Conservation (phyloP, 2,329 filamentous ascomycete species). For the Fusarium miscanthi region DNA sequence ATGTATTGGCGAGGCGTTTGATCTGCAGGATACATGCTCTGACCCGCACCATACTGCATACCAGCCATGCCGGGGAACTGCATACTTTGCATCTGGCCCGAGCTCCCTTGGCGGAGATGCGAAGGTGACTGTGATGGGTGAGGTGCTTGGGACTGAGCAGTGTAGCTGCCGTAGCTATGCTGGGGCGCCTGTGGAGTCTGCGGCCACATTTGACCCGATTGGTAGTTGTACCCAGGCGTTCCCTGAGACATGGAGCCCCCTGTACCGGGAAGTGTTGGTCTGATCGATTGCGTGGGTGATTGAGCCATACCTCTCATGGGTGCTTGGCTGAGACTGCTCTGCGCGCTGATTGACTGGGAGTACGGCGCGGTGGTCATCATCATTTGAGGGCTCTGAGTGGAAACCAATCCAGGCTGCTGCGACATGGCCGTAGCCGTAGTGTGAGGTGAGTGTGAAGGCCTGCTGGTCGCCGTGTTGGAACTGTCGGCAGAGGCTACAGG, state of each 20-base stretch:
- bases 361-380: constrained; percentile 76
- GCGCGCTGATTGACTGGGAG: constrained; percentile 76
- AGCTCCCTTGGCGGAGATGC: constrained; percentile 68
- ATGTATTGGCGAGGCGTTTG: constrained; percentile 75
- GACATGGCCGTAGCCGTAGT: constrained; percentile 64
- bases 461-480: constrained; percentile 59
- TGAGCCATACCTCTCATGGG: constrained; percentile 75
- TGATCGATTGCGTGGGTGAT: constrained; percentile 67
- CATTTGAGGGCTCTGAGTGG: constrained; percentile 72
- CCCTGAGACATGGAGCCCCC: constrained; percentile 63
- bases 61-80: constrained; percentile 73
- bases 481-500: constrained; percentile 57
- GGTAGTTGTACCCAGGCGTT: constrained; percentile 71
- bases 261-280: constrained; percentile 70
- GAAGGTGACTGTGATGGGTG: constrained; percentile 66
- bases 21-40: constrained; percentile 70
- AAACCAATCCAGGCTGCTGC: constrained; percentile 68
- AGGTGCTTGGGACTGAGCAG: constrained; percentile 63
- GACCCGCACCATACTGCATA: constrained; percentile 66
- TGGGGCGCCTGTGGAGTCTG: constrained; percentile 73
- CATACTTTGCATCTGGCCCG: constrained; percentile 68
- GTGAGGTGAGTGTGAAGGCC: constrained; percentile 69
- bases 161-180: constrained; percentile 64
- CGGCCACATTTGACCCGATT: constrained; percentile 72
- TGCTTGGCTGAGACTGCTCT: constrained; percentile 77